Evolutionary conservation across 169 alveolate species (phyloP).

Genomic region (Babesia bigemina): DNA sequence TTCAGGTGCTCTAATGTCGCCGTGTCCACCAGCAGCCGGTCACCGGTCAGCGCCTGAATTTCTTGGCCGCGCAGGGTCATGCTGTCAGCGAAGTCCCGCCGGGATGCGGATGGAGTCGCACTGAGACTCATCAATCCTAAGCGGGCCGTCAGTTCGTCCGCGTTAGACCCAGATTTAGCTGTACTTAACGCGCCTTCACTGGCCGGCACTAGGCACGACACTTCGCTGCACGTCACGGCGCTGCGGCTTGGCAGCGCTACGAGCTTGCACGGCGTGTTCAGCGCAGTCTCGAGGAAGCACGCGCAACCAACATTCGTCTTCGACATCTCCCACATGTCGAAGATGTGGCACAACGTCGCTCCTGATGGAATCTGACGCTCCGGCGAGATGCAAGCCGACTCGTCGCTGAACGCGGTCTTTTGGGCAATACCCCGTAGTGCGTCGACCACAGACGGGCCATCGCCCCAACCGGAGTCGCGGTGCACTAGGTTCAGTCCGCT

Average conservation of each 20-base stretch:
- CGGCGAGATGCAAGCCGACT: neutral
- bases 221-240: constrained; percentile 33
- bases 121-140: neutral
- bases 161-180: neutral
- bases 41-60: constrained; percentile 24
- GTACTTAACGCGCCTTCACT: neutral
- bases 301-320: constrained; percentile 49
- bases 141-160: neutral
- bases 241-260: constrained; percentile 45
- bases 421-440: constrained; percentile 28
- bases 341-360: constrained; percentile 44
- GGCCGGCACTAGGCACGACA: constrained; percentile 5
- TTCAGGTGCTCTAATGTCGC: constrained; percentile 11
- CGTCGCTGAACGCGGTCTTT: neutral
- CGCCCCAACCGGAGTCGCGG: constrained; percentile 34
- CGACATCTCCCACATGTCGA: constrained; percentile 62
- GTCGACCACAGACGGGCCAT: constrained; percentile 42
- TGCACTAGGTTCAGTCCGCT: constrained; percentile 43
- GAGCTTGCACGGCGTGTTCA: constrained; percentile 49
- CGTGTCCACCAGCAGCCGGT: constrained; percentile 46
- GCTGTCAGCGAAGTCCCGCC: constrained; percentile 51
- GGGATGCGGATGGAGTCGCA: neutral
- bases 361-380: neutral
- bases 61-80: constrained; percentile 50
- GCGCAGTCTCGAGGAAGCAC: constrained; percentile 31